phyloP scores from a whole-genome alignment of 2,329 filamentous ascomycete genomes.

The Blastomyces silverae region DNA sequence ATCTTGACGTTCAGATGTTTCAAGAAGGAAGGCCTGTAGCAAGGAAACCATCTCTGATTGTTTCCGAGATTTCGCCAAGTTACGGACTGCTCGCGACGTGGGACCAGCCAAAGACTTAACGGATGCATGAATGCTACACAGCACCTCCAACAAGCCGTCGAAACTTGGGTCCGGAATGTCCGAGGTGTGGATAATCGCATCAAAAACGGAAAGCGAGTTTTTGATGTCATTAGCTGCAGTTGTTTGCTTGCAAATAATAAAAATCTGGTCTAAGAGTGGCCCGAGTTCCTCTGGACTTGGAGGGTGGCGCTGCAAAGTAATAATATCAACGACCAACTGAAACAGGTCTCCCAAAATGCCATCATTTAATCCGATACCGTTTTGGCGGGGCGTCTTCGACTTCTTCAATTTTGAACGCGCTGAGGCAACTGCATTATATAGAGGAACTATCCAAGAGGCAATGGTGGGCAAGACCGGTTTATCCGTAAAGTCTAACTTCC shows the following conservation, averaged over 20 bases:
- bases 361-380: constrained; percentile 32
- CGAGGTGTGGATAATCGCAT: constrained; percentile 39
- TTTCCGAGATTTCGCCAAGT: constrained; percentile 36
- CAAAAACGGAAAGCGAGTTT: constrained; percentile 38
- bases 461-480: constrained; percentile 37
- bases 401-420: constrained; percentile 37
- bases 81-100: constrained; percentile 39
- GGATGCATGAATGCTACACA: constrained; percentile 42
- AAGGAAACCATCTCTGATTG: constrained; percentile 36
- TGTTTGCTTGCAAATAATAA: constrained; percentile 38
- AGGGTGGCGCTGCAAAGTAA: constrained; percentile 38
- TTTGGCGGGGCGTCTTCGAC: constrained; percentile 30
- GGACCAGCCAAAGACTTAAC: constrained; percentile 40
- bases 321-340: constrained; percentile 39
- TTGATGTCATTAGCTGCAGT: constrained; percentile 40
- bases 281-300: constrained; percentile 34
- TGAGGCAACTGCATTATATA: constrained; percentile 35
- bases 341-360: constrained; percentile 35
- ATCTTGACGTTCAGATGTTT: constrained; percentile 30
- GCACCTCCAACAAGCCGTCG: constrained; percentile 35
- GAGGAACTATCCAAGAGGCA: constrained; percentile 35
- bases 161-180: constrained; percentile 37
- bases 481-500: constrained; percentile 38
- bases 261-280: constrained; percentile 33
- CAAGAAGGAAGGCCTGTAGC: constrained; percentile 34